Evolutionary conservation across 2,329 filamentous ascomycete species (phyloP), one percentile per base, ranked within the genome.

Genomic region (Penicillium olsonii): DNA sequence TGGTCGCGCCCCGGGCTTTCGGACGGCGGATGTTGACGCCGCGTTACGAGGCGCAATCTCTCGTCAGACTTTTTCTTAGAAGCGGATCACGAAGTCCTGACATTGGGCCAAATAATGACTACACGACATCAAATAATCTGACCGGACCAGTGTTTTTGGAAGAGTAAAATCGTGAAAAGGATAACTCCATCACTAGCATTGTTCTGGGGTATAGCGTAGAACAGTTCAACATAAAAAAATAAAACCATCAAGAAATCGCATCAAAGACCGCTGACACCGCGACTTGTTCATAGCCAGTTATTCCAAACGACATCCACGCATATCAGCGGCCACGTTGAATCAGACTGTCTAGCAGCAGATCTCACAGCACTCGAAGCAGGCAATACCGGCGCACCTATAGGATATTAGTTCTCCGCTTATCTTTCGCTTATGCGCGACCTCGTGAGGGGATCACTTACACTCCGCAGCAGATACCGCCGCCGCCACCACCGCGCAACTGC

Each of bases 1-100:
- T 3, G 67, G 67, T 17, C 63, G 68, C 12, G 67, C 68, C 2
- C 68, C 68, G 7, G 68, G 68, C 1, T 69, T 68, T 45, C 57
- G 64, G n/a, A 52, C 63, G 20, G 53, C 52, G 12, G 59, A 67
- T 41, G 65, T 71, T 4, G 68, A 71, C 37, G 49, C 61, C 19
- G 67, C 68, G 5, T 52, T 71, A 6, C 46, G 54, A 42, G 34
- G 48, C 4, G 37, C 60, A 11, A 50, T 65, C 37, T 59, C 54
- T 12, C 51, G 48, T 22, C 53, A 50, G 5, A 29, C 53, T 1
- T 50, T 50, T 44, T 14, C 8, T 11, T 55, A 47, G 14, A 5
- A 24, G 22, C 4, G 22, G 8, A 8, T 5, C 22, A 5, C 22
- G 8, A 11, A 26, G 26, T n/a, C 34, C 10, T 17, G 15, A 17